Conservation (phyloP, 2,329 filamentous ascomycete species). For the Colletotrichum coccodes region DNA sequence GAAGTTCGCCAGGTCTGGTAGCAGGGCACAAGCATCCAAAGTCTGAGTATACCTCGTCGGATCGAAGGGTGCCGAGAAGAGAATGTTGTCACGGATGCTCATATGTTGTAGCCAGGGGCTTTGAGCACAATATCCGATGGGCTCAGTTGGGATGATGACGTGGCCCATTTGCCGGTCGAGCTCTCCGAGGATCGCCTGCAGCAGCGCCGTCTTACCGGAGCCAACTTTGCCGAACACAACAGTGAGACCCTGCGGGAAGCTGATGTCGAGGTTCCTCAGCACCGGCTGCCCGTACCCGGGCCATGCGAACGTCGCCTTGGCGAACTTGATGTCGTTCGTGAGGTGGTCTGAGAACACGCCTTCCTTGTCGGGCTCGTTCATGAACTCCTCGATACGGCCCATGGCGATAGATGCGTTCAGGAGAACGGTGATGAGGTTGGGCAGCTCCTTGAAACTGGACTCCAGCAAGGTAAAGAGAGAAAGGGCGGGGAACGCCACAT, state of each 20-base stretch:
- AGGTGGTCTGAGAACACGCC: conserved; percentile 52
- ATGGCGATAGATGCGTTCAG: conserved; percentile 88
- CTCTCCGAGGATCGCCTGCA: conserved; percentile 69
- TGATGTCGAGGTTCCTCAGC: conserved; percentile 56
- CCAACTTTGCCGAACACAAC: conserved; percentile 69
- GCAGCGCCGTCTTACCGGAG: conserved; percentile 69
- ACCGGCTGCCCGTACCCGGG: conserved; percentile 71
- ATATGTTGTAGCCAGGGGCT: conserved; percentile 74
- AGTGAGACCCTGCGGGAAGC: conserved; percentile 61
- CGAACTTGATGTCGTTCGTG: conserved; percentile 60
- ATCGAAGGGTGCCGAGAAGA: conserved; percentile 69
- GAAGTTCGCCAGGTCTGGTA: conserved; percentile 65
- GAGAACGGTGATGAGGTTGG: conserved; percentile 77
- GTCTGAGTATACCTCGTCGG: conserved; percentile 66
- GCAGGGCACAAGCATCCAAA: conserved; percentile 68
- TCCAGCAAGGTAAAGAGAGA: conserved; percentile 84
- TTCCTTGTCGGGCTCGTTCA: conserved; percentile 84
- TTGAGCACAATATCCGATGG: conserved; percentile 67
- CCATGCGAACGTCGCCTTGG: conserved; percentile 80
- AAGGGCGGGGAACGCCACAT: conserved; percentile 87
- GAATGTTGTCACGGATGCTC: conserved; percentile 72
- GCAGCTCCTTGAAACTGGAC: conserved; percentile 77
- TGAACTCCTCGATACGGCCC: conserved; percentile 84
- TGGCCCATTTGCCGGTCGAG: conserved; percentile 72
- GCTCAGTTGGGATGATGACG: conserved; percentile 57